A percentile compares a stretch with the other conserved stretches of the same genome.
These are phyloP conservation scores for Neospermospora avenae DNA, from an alignment of 2,329 filamentous ascomycete species.

Conservation along the genomic window DNA sequence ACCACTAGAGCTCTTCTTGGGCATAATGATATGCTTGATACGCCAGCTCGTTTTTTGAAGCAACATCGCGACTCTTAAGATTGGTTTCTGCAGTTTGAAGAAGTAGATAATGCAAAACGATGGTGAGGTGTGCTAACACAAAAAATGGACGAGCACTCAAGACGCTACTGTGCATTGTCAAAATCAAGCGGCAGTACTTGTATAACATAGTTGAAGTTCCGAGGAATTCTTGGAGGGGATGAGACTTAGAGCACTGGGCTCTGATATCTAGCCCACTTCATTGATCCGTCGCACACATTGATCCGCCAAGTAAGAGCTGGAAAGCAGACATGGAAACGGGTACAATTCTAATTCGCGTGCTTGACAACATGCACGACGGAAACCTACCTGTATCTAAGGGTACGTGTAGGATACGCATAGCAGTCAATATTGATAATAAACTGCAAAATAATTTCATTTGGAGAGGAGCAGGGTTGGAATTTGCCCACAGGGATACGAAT, in stretches of 20 bases:
- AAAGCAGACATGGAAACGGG: slow-evolving; percentile 1
- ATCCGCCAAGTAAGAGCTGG: neutral
- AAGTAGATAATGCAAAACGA: neutral
- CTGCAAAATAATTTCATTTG: slow-evolving; percentile 1
- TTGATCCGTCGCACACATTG: slow-evolving; percentile 5
- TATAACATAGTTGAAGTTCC: slow-evolving; percentile 17
- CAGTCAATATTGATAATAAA: neutral
- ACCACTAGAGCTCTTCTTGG: slow-evolving; percentile 12
- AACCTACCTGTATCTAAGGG: slow-evolving; percentile 16
- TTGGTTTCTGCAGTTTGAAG: neutral
- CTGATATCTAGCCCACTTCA: slow-evolving; percentile 6
- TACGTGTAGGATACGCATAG: slow-evolving; percentile 13
- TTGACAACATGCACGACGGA: slow-evolving; percentile 26
- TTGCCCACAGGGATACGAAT: neutral
- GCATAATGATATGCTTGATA: slow-evolving; percentile 26
- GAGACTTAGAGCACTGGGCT: neutral
- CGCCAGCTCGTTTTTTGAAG: slow-evolving; percentile 26
- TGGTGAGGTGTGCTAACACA: neutral
- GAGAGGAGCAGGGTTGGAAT: neutral
- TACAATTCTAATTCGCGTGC: slow-evolving; percentile 21
- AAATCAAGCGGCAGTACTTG: slow-evolving; percentile 11
- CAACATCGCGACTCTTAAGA: slow-evolving; percentile 16
- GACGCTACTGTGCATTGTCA: slow-evolving; percentile 3
- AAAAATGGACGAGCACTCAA: neutral
- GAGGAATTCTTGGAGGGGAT: slow-evolving; percentile 5